These are phyloP conservation scores for Nakazawaea populi DNA, from an alignment of 805 yeast genomes.

Conservation along the genomic window DNA sequence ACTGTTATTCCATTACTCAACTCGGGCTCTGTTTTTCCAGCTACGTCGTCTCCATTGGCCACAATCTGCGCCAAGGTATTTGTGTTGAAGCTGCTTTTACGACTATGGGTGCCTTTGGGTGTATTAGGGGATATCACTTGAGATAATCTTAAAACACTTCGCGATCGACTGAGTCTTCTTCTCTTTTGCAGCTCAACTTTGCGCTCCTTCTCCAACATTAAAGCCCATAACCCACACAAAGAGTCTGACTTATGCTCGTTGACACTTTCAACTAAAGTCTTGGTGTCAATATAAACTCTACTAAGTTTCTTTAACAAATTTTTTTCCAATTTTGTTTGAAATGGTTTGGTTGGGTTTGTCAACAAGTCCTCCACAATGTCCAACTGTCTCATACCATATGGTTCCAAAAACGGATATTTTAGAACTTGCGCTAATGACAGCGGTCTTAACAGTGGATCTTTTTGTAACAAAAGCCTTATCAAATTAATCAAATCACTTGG, in stretches of 20 bases:
- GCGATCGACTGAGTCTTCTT: constrained; percentile 5
- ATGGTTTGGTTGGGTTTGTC: constrained; percentile 33
- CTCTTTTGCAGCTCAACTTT: constrained; percentile 17
- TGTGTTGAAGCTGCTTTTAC: constrained; percentile 4
- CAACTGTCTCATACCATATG: constrained; percentile 35
- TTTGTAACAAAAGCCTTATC: constrained; percentile 49
- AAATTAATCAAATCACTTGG: constrained; percentile 47
- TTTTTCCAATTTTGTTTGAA: constrained; percentile 58
- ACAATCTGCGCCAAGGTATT: background rate
- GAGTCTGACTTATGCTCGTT: constrained; percentile 59
- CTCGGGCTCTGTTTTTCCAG: background rate
- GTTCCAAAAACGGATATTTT: constrained; percentile 41
- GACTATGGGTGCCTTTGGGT: background rate
- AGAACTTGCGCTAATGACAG: constrained; percentile 42
- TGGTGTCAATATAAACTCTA: constrained; percentile 59
- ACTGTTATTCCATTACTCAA: background rate
- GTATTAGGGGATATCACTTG: constrained; percentile 4
- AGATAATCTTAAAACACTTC: constrained; percentile 9
- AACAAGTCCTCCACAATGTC: constrained; percentile 31
- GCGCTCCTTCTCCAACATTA: constrained; percentile 50
- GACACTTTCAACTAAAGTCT: constrained; percentile 52
- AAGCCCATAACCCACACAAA: constrained; percentile 69
- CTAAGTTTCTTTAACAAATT: constrained; percentile 53
- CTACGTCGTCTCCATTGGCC: background rate
- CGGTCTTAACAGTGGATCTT: constrained; percentile 64